These are phyloP conservation scores for Calonectria hawksworthii DNA, from an alignment of 2,329 filamentous ascomycete genomes.

Conservation along the genomic window DNA sequence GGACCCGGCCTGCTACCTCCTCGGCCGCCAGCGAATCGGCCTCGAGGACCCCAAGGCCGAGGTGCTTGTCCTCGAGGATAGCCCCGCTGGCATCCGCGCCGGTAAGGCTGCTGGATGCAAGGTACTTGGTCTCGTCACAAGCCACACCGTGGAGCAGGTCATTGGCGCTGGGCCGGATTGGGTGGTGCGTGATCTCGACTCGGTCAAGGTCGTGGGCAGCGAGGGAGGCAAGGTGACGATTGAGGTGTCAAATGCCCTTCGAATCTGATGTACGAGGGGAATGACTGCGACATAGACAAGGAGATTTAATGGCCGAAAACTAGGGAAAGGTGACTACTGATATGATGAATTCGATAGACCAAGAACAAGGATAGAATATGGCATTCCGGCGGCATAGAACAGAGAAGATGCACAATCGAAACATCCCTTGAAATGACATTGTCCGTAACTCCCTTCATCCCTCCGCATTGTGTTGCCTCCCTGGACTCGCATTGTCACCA, in stretches of 20 bases:
- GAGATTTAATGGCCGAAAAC: conserved; percentile 7
- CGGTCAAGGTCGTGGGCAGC: conserved; percentile 74
- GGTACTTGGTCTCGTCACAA: conserved; percentile 88
- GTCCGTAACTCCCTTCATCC: not conserved
- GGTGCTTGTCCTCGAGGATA: conserved; percentile 88
- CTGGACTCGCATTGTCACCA: not conserved
- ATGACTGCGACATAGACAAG: conserved; percentile 16
- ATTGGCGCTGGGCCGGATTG: conserved; percentile 85
- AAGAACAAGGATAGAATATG: conserved; percentile 2
- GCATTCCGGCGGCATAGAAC: conserved; percentile 13
- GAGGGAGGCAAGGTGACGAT: conserved; percentile 73
- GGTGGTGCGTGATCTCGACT: conserved; percentile 84
- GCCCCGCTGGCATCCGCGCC: conserved; percentile 85
- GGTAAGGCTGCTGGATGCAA: conserved; percentile 90
- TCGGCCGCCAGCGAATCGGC: conserved; percentile 75
- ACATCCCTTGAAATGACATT: conserved; percentile 13
- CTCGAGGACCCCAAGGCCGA: conserved; percentile 61
- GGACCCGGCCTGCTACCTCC: conserved; percentile 79
- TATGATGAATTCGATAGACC: conserved; percentile 14
- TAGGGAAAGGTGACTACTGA: not conserved
- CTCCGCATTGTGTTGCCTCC: not conserved
- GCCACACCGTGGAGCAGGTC: conserved; percentile 81
- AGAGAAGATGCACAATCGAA: conserved; percentile 15
- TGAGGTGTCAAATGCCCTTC: conserved; percentile 75
- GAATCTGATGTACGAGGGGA: conserved; percentile 35